Evolutionary conservation across 2,329 filamentous ascomycete genomes (phyloP), one percentile per base, ranked within the genome.

Genomic region (Dendrostoma leiphaemia): DNA sequence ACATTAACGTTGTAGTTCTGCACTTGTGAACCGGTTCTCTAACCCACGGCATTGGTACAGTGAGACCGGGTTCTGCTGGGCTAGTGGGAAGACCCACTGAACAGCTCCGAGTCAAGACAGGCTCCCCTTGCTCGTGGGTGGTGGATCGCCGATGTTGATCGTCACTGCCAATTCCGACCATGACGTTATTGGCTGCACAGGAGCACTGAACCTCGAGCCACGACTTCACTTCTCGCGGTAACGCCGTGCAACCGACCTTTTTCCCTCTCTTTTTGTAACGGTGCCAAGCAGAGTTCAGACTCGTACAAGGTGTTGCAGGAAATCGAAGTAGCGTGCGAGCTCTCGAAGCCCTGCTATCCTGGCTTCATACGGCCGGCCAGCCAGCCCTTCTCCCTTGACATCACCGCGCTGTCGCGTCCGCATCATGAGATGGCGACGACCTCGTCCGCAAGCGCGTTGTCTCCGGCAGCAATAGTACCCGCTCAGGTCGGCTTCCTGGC

Each of bases 401-500:
- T 48, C 19, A n/a, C 32, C 24, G 13, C 46, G 9, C n/a, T 7
- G 24, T 12, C 41, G 6, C 28, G n/a, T 8, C 19, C 31, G 8
- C n/a, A 44, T 34, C 21, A 44, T 51, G 48, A n/a, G 13, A 51
- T 51, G 48, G 48, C 48, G 44, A 46, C 54, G 45, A 45, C 54
- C 38, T 26, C 44, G 32, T 45, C 49, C 15, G 12, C 48, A 31
- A 21, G 29, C 8, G 23, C 48, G 17, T 26, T 44, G 29, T 46
- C 49, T 10, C 44, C 48, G 26, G 48, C 44, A 13, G 48, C 44
- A 13, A 68, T 89, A 60, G 75, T 86, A 31, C 92, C 94, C 40
- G 93, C 93, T 32, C 90, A 90, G 67, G 83, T 97, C 28, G 89
- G 90, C 64, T 97, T 94, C 70, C 81, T 99, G 43, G 86, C 93